Conservation (phyloP, 768 basidiomycete genomes). For the Lactarius trivialis region DNA sequence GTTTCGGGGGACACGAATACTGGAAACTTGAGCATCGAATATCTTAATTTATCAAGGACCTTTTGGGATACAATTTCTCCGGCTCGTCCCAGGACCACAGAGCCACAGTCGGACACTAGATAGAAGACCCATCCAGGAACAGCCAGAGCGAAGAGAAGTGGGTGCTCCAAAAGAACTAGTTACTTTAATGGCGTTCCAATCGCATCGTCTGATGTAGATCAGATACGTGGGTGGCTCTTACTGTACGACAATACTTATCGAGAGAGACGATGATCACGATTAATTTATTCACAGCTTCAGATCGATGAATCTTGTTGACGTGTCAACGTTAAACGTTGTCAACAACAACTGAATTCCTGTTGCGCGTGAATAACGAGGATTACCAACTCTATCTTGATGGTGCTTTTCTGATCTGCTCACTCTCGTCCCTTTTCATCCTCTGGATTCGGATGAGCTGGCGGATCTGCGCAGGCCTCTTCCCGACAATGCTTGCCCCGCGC, state of each 20-base stretch:
- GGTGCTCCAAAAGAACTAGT: background rate
- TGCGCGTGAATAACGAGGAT: background rate
- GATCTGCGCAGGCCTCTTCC: constrained; percentile 23
- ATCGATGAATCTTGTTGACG: background rate
- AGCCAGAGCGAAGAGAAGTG: background rate
- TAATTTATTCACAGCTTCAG: background rate
- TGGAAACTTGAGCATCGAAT: constrained; percentile 2
- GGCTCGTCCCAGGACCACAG: background rate
- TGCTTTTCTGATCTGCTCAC: background rate
- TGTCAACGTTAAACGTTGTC: no score
- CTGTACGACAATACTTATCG: background rate
- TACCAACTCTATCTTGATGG: background rate
- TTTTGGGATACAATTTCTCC: background rate
- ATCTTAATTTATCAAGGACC: background rate
- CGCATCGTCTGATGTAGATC: background rate
- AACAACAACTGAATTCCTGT: no score
- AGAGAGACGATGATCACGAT: background rate
- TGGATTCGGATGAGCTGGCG: background rate
- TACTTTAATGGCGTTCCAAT: background rate
- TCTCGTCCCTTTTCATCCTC: background rate
- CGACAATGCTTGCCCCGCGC: constrained; percentile 39
- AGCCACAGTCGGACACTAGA: background rate
- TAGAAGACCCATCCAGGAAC: background rate
- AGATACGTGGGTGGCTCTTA: background rate
- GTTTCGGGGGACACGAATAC: background rate